Percentiles rank a stretch among this genome's conserved stretches.
These are phyloP conservation scores for Monosporascus sp. DNA, from an alignment of 2,329 filamentous ascomycete species.

Conservation along the genomic window DNA sequence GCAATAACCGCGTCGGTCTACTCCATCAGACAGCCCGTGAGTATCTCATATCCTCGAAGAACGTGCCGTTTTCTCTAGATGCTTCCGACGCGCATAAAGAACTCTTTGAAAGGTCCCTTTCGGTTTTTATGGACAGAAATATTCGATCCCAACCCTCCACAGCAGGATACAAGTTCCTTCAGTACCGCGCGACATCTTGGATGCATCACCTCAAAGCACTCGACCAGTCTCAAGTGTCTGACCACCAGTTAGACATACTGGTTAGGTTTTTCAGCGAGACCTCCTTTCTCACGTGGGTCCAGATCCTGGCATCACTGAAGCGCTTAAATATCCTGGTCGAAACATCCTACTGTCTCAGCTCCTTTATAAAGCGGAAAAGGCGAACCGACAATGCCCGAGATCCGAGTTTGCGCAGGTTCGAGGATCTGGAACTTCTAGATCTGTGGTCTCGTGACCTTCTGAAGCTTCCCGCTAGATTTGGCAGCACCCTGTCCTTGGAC, in stretches of 20 bases:
- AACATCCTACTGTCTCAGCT: conserved; percentile 2
- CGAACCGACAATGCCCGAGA: not conserved
- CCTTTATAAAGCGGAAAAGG: not conserved
- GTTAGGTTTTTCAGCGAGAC: conserved; percentile 4
- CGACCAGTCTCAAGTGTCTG: not conserved
- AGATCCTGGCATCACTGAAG: conserved; percentile 4
- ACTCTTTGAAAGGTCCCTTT: conserved; percentile 1
- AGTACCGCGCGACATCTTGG: conserved; percentile 7
- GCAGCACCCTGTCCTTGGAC: conserved; percentile 1
- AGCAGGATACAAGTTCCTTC: not conserved
- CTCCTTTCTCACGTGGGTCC: conserved; percentile 8
- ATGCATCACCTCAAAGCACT: conserved; percentile 3
- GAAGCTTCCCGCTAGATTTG: conserved; percentile 8
- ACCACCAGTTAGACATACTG: not conserved
- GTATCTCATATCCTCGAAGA: conserved; percentile 4
- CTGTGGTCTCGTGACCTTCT: conserved; percentile 9
- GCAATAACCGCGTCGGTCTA: conserved; percentile 1
- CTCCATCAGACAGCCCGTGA: conserved; percentile 12
- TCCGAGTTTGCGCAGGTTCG: not conserved
- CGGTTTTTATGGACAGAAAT: not conserved
- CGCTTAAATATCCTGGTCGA: conserved; percentile 4
- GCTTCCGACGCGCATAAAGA: not conserved
- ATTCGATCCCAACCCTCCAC: conserved; percentile 1
- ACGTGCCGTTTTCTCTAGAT: conserved; percentile 1
- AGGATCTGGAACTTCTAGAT: conserved; percentile 6